Evolutionary conservation across 2,329 filamentous ascomycete genomes (phyloP), one percentile per base, ranked within the genome.

Genomic region (Incumbomyces lentus): DNA sequence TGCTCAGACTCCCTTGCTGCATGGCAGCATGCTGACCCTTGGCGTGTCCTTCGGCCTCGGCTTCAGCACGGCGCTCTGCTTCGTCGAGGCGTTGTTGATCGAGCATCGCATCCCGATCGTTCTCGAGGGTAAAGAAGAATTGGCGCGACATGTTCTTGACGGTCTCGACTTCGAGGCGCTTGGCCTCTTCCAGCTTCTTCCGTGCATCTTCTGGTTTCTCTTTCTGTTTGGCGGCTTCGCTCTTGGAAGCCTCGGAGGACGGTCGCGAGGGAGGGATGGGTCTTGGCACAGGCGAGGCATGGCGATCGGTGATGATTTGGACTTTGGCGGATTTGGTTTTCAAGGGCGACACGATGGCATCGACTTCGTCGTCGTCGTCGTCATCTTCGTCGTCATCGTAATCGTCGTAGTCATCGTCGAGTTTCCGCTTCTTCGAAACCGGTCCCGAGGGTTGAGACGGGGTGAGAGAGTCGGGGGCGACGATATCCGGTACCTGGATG

Each of bases 1-100:
- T 95, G 63, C 88, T 95, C 48, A 98, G 74, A 30, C 88, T 88
- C 45, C 92, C 90, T 60, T 94, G 86, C 54, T 86, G 84, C 54
- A 79, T 77, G 12, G 71, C 71, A 59, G 81, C 76, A 44, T 67
- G 67, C 40, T 65, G 63, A 44, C 57, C 48, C 35, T 47, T 63
- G 7, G 61, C 64, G 53, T 75, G 70, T 29, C 75, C 74, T 26
- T 89, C 88, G 74, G 95, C 92, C 67, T 98, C 92, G 12, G 89
- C 89, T 64, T 96, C 90, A 8, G 96, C 83, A 63, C 94, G 88
- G 62, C 93, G 84, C 64, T 98, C 92, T 1, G 93, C 88, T 64
- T 96, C 92, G 61, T 98, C 92, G 19, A 98, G 75, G 64, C 90
- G 87, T 64, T 96, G 88, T 66, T 98, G 92, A 64, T 98, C 92